phyloP scores from a whole-genome alignment of 208 protist species.

The Trichomonas vaginalis region DNA sequence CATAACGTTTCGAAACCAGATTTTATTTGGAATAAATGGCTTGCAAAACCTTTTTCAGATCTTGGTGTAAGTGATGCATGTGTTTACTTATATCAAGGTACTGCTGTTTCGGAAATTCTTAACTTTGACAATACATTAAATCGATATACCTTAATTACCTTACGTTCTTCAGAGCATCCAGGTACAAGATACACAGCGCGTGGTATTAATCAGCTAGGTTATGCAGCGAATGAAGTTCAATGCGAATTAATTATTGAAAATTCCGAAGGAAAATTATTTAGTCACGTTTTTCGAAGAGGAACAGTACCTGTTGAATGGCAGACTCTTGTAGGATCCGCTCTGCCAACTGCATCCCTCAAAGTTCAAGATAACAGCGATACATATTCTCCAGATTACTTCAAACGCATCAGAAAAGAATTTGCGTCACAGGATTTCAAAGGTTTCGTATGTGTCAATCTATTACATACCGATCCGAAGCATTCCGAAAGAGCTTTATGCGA shows the following conservation, averaged over 20 bases:
- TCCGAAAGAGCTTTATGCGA: not conserved
- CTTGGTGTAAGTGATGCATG: not conserved
- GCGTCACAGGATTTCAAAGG: not conserved
- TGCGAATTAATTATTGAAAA: not conserved
- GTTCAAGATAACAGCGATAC: not conserved
- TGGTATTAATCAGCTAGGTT: not conserved
- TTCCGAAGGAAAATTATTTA: not conserved
- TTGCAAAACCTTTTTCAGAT: not conserved
- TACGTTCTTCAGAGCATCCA: not conserved
- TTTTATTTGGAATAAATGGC: not conserved
- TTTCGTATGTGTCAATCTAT: not conserved
- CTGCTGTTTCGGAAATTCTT: not conserved
- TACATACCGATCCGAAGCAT: not conserved
- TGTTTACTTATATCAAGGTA: not conserved
- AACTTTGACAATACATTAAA: not conserved
- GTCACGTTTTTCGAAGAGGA: not conserved
- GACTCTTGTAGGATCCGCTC: not conserved
- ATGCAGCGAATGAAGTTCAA: slow-evolving; percentile 1
- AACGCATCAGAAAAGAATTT: not conserved
- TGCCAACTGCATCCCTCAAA: not conserved
- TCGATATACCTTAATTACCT: not conserved
- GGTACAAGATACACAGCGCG: not conserved
- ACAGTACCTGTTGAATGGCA: not conserved
- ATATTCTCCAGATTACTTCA: not conserved
- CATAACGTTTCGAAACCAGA: too few species aligned